Evolutionary conservation across 345 rosid species (phyloP).

Genomic region (Hibiscus syriacus): DNA sequence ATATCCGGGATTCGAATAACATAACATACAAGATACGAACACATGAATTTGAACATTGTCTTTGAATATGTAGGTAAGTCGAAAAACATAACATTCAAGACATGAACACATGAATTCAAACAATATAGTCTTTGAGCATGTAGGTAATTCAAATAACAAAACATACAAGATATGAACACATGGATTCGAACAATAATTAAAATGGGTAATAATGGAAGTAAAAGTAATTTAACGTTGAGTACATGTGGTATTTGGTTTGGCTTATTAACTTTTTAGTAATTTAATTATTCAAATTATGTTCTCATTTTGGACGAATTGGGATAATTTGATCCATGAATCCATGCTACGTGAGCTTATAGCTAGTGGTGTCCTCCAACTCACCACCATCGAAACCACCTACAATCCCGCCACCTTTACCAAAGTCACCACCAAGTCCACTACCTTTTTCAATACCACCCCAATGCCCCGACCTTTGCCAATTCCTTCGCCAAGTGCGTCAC

Average conservation of each 20-base stretch:
- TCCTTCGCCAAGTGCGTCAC: neutral
- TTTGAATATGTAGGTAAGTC: too few species aligned
- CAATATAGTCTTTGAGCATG: too few species aligned
- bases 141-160: too few species aligned
- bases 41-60: too few species aligned
- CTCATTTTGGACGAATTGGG: neutral
- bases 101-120: too few species aligned
- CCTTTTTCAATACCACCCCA: slow-evolving; percentile 10
- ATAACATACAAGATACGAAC: too few species aligned
- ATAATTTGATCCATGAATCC: neutral
- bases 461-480: neutral
- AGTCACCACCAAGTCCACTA: slow-evolving; percentile 12
- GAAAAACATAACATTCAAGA: too few species aligned
- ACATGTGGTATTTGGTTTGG: too few species aligned
- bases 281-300: neutral
- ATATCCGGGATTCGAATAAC: too few species aligned
- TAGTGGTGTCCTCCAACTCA: slow-evolving; percentile 17
- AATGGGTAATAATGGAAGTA: neutral
- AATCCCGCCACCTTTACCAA: neutral
- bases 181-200: too few species aligned
- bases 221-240: neutral
- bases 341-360: slow-evolving; percentile 10
- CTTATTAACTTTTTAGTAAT: neutral
- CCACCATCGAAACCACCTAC: slow-evolving; percentile 11
- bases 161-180: slow-evolving; percentile 1